Conservation (phyloP, 164 flowering plant genomes). For the Stephania yunnanensis region DNA sequence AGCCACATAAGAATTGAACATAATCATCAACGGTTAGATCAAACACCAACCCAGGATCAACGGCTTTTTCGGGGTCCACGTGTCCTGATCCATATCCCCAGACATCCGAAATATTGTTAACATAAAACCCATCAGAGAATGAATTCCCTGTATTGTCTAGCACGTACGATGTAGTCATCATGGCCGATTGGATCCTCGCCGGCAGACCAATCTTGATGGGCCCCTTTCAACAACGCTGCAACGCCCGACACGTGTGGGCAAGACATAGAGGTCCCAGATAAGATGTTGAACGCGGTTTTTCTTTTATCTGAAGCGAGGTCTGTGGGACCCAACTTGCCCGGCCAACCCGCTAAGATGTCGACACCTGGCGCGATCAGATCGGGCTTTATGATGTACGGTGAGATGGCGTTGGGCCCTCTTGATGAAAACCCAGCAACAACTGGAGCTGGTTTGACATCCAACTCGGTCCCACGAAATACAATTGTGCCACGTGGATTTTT, state of each 20-base stretch:
- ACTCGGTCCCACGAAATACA: constrained; percentile 32
- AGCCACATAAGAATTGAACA: constrained; percentile 36
- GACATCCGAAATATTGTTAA: background rate
- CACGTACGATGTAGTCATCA: background rate
- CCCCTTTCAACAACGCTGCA: background rate
- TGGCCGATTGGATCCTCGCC: background rate
- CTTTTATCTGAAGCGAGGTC: constrained; percentile 26
- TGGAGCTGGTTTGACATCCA: constrained; percentile 45
- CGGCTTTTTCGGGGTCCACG: constrained; percentile 38
- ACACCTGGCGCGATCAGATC: constrained; percentile 69
- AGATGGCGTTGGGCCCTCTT: constrained; percentile 43
- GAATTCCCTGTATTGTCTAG: background rate
- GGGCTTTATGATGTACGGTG: constrained; percentile 44
- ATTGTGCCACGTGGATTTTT: background rate
- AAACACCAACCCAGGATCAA: constrained; percentile 42
- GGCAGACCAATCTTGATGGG: background rate
- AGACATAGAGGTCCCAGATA: constrained; percentile 35
- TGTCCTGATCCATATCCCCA: constrained; percentile 50
- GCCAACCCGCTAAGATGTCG: constrained; percentile 64
- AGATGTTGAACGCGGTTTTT: constrained; percentile 41
- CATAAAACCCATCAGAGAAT: background rate
- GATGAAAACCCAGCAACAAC: constrained; percentile 46
- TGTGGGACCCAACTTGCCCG: constrained; percentile 28
- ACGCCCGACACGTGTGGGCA: background rate
- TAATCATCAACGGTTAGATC: constrained; percentile 39